Base-by-base conservation (phyloP, 805 yeast species). In the Cyberlindnera samutprakarnensis region DNA sequence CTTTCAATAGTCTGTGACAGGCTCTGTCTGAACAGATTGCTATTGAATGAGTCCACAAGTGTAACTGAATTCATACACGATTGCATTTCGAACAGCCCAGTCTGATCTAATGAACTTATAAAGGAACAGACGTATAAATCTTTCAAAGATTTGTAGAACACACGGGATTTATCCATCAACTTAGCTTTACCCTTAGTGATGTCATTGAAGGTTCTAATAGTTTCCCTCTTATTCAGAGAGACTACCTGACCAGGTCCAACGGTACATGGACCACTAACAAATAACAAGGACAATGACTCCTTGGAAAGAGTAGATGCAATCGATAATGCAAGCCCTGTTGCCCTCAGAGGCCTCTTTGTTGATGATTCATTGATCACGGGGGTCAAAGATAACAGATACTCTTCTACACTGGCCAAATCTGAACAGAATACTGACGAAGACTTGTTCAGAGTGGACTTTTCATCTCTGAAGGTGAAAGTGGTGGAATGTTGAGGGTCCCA, bases 201-300 rank as follows among this genome's bases (percentile, higher is more conserved):
- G 56, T 90, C 97, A 51, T 83, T 84, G 61, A 90, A 96, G 4
- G 96, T 86, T 62, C 98, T 74, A 42, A 90, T 81, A 18, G 96
- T 94, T 57, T 88, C 95, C 51, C 79, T 77, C 54, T 88, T 72
- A 50, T 84, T 86, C 13, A 77, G 72, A 18, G 87, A 83, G n/a
- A 87, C 96, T 42, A 87, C 82, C 53, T 79, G 62, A 41, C 98
- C 98, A 5, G 96, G 96, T 27, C 86, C 86, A 50, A 78, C 74
- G 19, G 97, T 90, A 51, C 95, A 82, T 23, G 95, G 94, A 35
- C 97, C 97, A 33, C 87, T 90, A 17, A 94, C 76, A 54, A 92
- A 90, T 36, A 87, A 65, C 65, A 86, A 77, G 44, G 88, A 68
- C 53, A 95, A 78, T 12, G 90, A 86, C 27, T 95, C 92, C 43